phyloP scores from a whole-genome alignment of 2,329 filamentous ascomycete genomes.

The Aaosphaeria arxii region DNA sequence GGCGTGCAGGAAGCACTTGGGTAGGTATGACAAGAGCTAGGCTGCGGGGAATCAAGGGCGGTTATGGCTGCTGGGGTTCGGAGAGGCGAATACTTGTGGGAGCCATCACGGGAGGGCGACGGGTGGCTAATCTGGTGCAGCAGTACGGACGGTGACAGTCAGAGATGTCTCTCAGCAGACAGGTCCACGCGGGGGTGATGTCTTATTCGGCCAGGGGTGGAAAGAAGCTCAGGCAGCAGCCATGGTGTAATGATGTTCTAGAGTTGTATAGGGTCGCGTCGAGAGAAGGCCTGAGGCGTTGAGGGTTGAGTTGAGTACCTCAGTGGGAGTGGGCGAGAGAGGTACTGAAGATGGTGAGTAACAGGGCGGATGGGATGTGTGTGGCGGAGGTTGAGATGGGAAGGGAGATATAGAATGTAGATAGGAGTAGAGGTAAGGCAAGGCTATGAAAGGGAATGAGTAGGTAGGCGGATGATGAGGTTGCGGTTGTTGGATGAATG shows the following conservation, averaged over 20 bases:
- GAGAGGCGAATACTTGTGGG: slow-evolving; percentile 29
- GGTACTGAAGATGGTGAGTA: too few species aligned
- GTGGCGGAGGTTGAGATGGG: slow-evolving; percentile 9
- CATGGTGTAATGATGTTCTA: slow-evolving; percentile 16
- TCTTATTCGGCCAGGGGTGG: slow-evolving; percentile 2
- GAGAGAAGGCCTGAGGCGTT: slow-evolving; percentile 12
- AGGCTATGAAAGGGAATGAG: not conserved
- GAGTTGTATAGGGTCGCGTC: slow-evolving; percentile 13
- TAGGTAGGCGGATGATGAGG: slow-evolving; percentile 1
- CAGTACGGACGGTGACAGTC: slow-evolving; percentile 13
- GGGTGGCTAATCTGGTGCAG: slow-evolving; percentile 19
- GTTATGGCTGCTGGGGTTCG: slow-evolving; percentile 32
- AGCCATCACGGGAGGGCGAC: slow-evolving; percentile 35
- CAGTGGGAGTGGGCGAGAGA: slow-evolving; percentile 1
- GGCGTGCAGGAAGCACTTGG: not conserved
- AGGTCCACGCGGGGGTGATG: slow-evolving; percentile 21
- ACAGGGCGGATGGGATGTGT: not conserved
- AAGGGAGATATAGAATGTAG: slow-evolving; percentile 7
- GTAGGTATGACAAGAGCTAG: slow-evolving; percentile 6
- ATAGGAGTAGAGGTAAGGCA: not conserved
- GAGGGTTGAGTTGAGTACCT: slow-evolving; percentile 35
- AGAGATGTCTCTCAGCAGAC: slow-evolving; percentile 26
- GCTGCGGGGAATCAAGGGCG: slow-evolving; percentile 8
- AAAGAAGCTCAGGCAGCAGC: slow-evolving; percentile 35
- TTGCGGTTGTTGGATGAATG: slow-evolving; percentile 15